Evolutionary conservation across 768 basidiomycete species (phyloP), one percentile per base, ranked within the genome.

Genomic region (Mycena maculata): DNA sequence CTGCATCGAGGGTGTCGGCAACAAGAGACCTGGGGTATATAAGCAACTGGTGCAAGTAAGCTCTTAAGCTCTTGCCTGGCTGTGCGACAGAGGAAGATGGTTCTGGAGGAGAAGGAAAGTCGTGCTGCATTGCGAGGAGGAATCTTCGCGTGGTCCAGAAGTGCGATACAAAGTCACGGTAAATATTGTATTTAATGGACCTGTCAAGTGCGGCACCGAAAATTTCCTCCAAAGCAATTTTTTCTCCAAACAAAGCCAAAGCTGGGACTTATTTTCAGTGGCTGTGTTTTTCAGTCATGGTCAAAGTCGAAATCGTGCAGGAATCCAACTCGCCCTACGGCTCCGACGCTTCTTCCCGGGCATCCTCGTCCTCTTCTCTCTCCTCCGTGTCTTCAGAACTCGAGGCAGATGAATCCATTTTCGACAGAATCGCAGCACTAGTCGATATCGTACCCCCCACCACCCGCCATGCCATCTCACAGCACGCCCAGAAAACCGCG

Each of bases 401-500:
- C 48, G 87, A 87, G 65, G 82, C 80, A 68, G 90, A 95, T 73
- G 97, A 99, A 82, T 88, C 96, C 45, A 68, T 98, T 73, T 83
- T 90, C 69, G 96, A 98, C 83, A 93, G 97, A 64, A 71, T 99
- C 75, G 85, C 86, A 64, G 97, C 97, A 27, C 91, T 99, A 78
- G 92, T 92, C 72, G 97, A 99, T 85, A 99, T 99, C 76, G 89
- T 99, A 6, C 92, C 96, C 9, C 98, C 98, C 25, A 82, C 91
- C 11, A 96, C 96, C 41, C 90, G 98, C 67, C 91, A 93, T 72
- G 82, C 81, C 74, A 88, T 99, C 70, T 79, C 86, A 54, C 83
- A 89, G 25, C 86, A 86, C 57, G 73, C 93, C 61, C 81, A 86
- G 28, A 85, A 84, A 52, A 87, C 93, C 0, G 84, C 89, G 5